Evolutionary conservation across 2,329 filamentous ascomycete species (phyloP).

Genomic region (Epichloe sp.): DNA sequence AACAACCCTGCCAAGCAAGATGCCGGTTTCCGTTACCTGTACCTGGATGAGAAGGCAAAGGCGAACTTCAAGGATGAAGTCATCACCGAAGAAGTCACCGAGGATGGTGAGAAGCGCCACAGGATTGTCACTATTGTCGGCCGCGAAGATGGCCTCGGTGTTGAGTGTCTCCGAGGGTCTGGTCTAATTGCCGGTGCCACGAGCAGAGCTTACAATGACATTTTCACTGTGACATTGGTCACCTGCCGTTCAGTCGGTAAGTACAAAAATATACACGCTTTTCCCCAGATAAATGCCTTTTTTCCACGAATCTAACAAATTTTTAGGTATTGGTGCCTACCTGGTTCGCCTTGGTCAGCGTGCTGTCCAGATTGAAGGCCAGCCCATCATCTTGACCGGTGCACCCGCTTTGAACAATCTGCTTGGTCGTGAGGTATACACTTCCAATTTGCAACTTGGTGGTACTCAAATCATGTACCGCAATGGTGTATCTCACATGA

Average conservation of each 20-base stretch:
- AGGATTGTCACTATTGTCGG: constrained; percentile 91
- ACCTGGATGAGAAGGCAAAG: constrained; percentile 77
- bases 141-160: constrained; percentile 89
- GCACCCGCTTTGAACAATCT: constrained; percentile 96
- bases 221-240: constrained; percentile 95
- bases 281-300: not conserved
- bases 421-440: constrained; percentile 95
- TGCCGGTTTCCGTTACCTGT: constrained; percentile 91
- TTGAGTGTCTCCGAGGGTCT: constrained; percentile 92
- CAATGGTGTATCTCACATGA: constrained; percentile 99
- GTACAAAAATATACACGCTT: constrained; percentile 12
- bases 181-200: constrained; percentile 97
- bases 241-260: constrained; percentile 93
- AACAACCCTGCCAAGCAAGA: constrained; percentile 73
- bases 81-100: constrained; percentile 72
- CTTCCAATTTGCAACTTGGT: constrained; percentile 96
- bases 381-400: constrained; percentile 97
- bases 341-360: constrained; percentile 95
- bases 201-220: constrained; percentile 93
- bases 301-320: not conserved
- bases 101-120: constrained; percentile 80
- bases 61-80: constrained; percentile 64
- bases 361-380: constrained; percentile 96
- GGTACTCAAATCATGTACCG: constrained; percentile 99
- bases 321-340: constrained; percentile 81